Base-by-base conservation (phyloP, 352 stramenopile species). In the Globisporangium perplexum region DNA sequence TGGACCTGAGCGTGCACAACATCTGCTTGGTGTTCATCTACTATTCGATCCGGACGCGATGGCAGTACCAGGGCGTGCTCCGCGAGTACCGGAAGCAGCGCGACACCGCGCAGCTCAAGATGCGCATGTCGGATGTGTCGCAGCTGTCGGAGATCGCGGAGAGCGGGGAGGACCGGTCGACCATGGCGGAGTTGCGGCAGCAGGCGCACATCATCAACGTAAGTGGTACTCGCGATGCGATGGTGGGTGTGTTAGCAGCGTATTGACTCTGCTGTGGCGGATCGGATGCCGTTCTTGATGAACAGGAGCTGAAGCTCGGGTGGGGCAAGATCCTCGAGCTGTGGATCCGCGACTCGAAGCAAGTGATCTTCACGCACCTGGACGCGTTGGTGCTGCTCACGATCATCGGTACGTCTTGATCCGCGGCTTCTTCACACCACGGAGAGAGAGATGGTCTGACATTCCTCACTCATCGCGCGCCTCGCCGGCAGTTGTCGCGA, bases 381-480 rank as follows among this genome's bases (percentile, higher is more conserved):
- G 84, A 91, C n/a, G 76, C 72, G 1, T 53, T 95, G 12, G 84
- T 95, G 12, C 61, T 95, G 20, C 68, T 88, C 41, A 95, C 82
- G 1, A 92, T 95, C 59, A 55, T 93, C 23, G 77, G 82, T 93
- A 67, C 18, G 72, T 24, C 26, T 11, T 10, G 28, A 7, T 3
- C 1, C 23, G 2, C 42, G 14, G 11, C 10, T 28, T n/a, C 17
- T n/a, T n/a, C n/a, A n/a, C n/a, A n/a, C n/a, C n/a, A n/a, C n/a
- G n/a, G 26, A 30, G 26, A 30, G 26, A 30, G 26, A 30, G 26
- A 30, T 30, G 26, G 26, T 30, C 26, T 30, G 26, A 30, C 26
- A n/a, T 53, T 15, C 43, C 6, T 48, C 11, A 24, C 22, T n/a
- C 17, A 10, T 44, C 46, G 5, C 8, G n/a, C n/a, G n/a, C n/a